Evolutionary conservation across 441 rosid species (phyloP), one percentile per base, ranked within the genome.

Genomic region (Biscutella laevigata): DNA sequence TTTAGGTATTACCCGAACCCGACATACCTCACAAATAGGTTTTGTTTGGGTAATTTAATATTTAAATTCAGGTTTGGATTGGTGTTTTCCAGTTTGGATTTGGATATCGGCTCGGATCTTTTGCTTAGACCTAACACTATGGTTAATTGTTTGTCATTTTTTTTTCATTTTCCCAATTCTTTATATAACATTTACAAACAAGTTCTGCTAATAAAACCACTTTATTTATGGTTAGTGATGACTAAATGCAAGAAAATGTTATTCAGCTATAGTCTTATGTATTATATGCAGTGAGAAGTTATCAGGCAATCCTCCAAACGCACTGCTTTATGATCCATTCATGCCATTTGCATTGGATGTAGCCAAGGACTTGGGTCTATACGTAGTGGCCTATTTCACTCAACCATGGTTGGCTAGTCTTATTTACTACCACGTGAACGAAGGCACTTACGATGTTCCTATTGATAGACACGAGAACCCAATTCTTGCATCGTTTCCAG

Each of bases 371-470:
- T 39, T 24, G 5, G 73, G 59, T 10, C 11, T 68, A 10, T 47
- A 33, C 25, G 62, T 28, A 21, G 76, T 58, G 49, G 64, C 73
- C 2, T 68, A 67, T 55, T 74, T 77, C 37, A 79, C 85, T 29
- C 79, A 74, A 13, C 44, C 73, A 11, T 77, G 74, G 64, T 59
- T 69, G 9, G 81, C 76, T 30, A 62, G 28, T 36, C 56, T 55
- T 33, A 26, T 76, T n/a, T 79, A 72, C 61, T 74, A 73, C 24
- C 72, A 73, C 14, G 47, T 58, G 11, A 56, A 71, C 39, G 60
- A 62, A 40, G 92, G 88, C 43, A 4, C 34, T 8, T 21, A 77
- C 45, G 70, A 59, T 6, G 50, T 67, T 13, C 78, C 84, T 0
- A 3, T 35, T 1, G 52, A 61, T 15, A 60, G 17, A 42, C 52